Conservation (phyloP, 352 stramenopile genomes). For the Globisporangium radiosum region DNA sequence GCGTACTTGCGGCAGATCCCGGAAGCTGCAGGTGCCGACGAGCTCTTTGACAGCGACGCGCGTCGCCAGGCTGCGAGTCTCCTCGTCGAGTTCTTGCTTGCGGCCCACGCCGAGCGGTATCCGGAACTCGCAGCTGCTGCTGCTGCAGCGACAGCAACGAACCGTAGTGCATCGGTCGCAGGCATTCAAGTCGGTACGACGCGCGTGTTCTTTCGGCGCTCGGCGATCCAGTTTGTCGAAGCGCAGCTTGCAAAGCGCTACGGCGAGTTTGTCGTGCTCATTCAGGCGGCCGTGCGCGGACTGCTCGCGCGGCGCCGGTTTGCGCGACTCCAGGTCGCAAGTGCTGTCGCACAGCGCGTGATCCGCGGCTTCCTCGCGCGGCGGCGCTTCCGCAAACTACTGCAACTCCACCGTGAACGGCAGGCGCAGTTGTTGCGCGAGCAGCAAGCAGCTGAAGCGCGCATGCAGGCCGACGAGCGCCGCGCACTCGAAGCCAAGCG, state of each 20-base stretch:
- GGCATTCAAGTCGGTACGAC: slow-evolving; percentile 77
- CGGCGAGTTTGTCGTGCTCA: slow-evolving; percentile 81
- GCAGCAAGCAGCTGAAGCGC: slow-evolving; percentile 29
- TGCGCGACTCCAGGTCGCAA: slow-evolving; percentile 34
- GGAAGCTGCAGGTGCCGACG: slow-evolving; percentile 38
- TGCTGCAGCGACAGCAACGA: slow-evolving; percentile 29
- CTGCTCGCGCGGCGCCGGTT: slow-evolving; percentile 47
- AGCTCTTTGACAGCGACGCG: slow-evolving; percentile 44
- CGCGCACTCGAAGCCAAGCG: slow-evolving; percentile 14
- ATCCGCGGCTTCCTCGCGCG: slow-evolving; percentile 66
- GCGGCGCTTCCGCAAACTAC: slow-evolving; percentile 43
- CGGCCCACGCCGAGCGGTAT: slow-evolving; percentile 63
- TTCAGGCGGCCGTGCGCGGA: slow-evolving; percentile 63
- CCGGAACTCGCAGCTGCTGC: slow-evolving; percentile 32
- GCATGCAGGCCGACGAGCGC: slow-evolving; percentile 25
- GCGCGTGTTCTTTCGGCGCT: slow-evolving; percentile 79
- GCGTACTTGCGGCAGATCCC: slow-evolving; percentile 58
- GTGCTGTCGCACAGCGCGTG: slow-evolving; percentile 43
- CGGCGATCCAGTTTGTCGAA: slow-evolving; percentile 82
- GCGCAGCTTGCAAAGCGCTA: slow-evolving; percentile 82
- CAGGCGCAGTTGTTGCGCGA: slow-evolving; percentile 32
- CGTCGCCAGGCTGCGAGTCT: slow-evolving; percentile 45
- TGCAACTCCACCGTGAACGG: slow-evolving; percentile 37
- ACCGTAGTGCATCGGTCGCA: slow-evolving; percentile 25
- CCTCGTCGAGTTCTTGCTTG: slow-evolving; percentile 62